Evolutionary conservation across 345 rosid genomes (phyloP), one percentile per base, ranked within the genome.

Genomic region (Corchorus capsularis): DNA sequence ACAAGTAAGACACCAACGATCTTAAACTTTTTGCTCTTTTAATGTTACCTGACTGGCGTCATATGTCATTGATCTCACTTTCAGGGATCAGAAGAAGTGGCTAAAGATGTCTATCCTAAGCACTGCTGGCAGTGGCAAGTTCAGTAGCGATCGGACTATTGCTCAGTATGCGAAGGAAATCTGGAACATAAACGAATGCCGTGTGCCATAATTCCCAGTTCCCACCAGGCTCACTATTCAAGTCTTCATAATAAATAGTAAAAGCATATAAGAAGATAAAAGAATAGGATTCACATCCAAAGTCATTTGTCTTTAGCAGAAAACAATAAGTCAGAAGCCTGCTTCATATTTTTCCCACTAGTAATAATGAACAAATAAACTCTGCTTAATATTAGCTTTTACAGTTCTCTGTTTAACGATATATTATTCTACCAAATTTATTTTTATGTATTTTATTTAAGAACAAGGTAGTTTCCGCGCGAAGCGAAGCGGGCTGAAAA

Each of bases 51-150:
- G 50, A 22, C 16, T 52, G 22, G 3, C 47, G 43, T 39, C 43
- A 10, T 16, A 16, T 50, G 9, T 50, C 60, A 10, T 34, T 16
- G 32, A 8, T 16, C 3, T 0, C 19, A 32, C 45, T 22, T 50
- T 50, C 90, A 93, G 99, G 88, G 92, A 93, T 83, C 84, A 77
- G 17, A 89, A 87, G 80, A 87, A 62, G 73, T 95, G 99, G 99
- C 84, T 91, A 72, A 90, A 81, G 85, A 93, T 91, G 96, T 95
- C 99, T 32, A 95, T 95, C 73, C 54, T 93, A 71, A 95, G 97
- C 89, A 91, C 99, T 3, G 97, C 97, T 12, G 98, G 98, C 22
- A 85, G 91, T 12, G 97, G 97, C 74, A 93, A 95, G 81, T 95
- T 95, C 86, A 91, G 93, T 86, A 93, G 98, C 19, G 99, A 95